A percentile compares a stretch with the other conserved stretches of the same genome.
These are phyloP conservation scores for Coniferiporia sulphurascens DNA, from an alignment of 1,284 basidiomycete genomes.

Conservation along the genomic window DNA sequence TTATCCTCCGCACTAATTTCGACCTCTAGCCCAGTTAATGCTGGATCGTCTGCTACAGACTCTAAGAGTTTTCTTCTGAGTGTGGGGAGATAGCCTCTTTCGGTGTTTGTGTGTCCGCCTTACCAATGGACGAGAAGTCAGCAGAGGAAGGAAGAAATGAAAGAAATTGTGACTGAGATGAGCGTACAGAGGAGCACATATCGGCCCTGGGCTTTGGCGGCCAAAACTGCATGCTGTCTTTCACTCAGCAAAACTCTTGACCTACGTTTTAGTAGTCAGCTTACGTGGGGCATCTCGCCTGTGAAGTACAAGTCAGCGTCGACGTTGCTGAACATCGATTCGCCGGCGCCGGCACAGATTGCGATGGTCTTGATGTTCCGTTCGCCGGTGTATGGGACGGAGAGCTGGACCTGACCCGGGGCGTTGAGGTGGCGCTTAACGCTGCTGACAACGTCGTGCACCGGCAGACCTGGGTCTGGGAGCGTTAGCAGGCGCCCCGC, in stretches of 20 bases:
- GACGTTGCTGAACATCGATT: conserved; percentile 62
- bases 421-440: conserved; percentile 70
- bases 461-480: conserved; percentile 41
- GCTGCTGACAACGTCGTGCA: conserved; percentile 56
- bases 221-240: conserved; percentile 76
- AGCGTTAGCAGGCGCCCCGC: conserved; percentile 67
- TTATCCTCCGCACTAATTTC: conserved; percentile 54
- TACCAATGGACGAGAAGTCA: background rate
- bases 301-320: conserved; percentile 83
- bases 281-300: conserved; percentile 87
- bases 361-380: conserved; percentile 53
- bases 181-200: conserved; percentile 77
- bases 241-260: conserved; percentile 10
- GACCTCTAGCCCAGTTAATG: conserved; percentile 37
- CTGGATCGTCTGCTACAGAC: conserved; percentile 31
- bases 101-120: conserved; percentile 85
- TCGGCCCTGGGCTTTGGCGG: conserved; percentile 65
- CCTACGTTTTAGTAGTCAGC: conserved; percentile 23
- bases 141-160: background rate
- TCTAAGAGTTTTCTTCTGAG: conserved; percentile 48
- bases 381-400: conserved; percentile 39
- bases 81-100: conserved; percentile 78
- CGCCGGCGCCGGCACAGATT: conserved; percentile 84
- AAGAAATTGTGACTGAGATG: conserved; percentile 5
- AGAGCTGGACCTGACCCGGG: conserved; percentile 67